Percentiles rank a stretch among this genome's conserved stretches.
Conservation (phyloP, 2,329 filamentous ascomycete genomes). For the Verticillium zaregamsianum region DNA sequence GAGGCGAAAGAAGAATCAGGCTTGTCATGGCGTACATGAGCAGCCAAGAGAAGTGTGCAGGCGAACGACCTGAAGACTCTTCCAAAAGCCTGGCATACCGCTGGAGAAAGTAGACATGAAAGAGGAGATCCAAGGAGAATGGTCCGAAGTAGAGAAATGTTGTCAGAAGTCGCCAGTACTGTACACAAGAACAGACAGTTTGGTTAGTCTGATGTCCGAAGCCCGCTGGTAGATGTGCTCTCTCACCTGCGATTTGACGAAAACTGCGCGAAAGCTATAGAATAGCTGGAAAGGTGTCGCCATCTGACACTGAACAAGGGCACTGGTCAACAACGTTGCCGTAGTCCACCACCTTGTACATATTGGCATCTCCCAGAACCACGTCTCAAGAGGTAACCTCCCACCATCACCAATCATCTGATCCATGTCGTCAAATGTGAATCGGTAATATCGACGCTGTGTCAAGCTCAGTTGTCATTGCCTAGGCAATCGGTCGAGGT, state of each 20-base stretch:
- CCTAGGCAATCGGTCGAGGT: not conserved
- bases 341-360: conserved; percentile 97
- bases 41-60: conserved; percentile 93
- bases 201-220: not conserved
- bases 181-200: not conserved
- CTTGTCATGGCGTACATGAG: conserved; percentile 79
- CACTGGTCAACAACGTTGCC: conserved; percentile 80
- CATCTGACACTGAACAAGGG: conserved; percentile 89
- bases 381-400: conserved; percentile 81
- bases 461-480: not conserved
- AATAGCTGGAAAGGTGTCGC: conserved; percentile 93
- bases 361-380: conserved; percentile 98
- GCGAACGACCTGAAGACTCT: conserved; percentile 85
- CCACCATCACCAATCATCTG: conserved; percentile 56
- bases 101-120: conserved; percentile 98
- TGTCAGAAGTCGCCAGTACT: conserved; percentile 97
- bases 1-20: conserved; percentile 75
- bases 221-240: too few species aligned
- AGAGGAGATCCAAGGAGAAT: conserved; percentile 87
- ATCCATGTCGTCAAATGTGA: conserved; percentile 37
- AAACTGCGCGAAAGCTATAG: conserved; percentile 91
- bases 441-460: not conserved
- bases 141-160: conserved; percentile 98
- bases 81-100: conserved; percentile 93
- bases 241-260: conserved; percentile 82